Conservation (phyloP, 768 basidiomycete species). For the Lactarius sanguifluus region DNA sequence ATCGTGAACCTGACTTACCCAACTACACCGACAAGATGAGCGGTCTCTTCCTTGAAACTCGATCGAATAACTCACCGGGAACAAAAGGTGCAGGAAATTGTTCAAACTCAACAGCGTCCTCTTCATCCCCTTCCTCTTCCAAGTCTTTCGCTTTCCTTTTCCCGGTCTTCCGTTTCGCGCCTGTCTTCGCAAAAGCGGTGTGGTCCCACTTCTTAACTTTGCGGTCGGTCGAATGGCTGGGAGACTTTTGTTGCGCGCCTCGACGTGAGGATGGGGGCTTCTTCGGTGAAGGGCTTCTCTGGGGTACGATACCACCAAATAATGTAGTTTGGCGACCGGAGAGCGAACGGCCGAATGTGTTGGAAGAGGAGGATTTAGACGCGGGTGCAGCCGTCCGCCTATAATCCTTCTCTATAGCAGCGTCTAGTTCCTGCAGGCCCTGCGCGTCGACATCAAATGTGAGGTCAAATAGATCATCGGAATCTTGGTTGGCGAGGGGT, state of each 20-base stretch:
- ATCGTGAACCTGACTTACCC: slow-evolving; percentile 22
- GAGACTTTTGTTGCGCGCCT: slow-evolving; percentile 18
- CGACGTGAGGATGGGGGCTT: slow-evolving; percentile 5
- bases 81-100: slow-evolving; percentile 82
- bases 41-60: neutral
- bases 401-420: slow-evolving; percentile 50
- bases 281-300: slow-evolving; percentile 36
- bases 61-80: slow-evolving; percentile 45
- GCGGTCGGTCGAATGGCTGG: slow-evolving; percentile 47
- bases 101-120: slow-evolving; percentile 44
- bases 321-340: slow-evolving; percentile 64
- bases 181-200: slow-evolving; percentile 81
- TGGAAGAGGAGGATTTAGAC: slow-evolving; percentile 21
- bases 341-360: slow-evolving; percentile 30
- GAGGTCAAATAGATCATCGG: slow-evolving; percentile 36
- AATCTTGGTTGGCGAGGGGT: slow-evolving; percentile 42
- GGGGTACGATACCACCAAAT: slow-evolving; percentile 55
- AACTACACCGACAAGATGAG: slow-evolving; percentile 14
- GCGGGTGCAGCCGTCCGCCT: slow-evolving; percentile 42
- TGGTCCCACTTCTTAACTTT: slow-evolving; percentile 91
- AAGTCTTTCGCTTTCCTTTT: slow-evolving; percentile 51
- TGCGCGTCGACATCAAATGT: slow-evolving; percentile 56
- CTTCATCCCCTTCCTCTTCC: slow-evolving; percentile 43
- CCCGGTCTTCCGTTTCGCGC: slow-evolving; percentile 51
- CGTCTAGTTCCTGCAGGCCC: slow-evolving; percentile 55